Conservation (phyloP, 1,284 basidiomycete genomes). For the Austroboletus niveus region DNA sequence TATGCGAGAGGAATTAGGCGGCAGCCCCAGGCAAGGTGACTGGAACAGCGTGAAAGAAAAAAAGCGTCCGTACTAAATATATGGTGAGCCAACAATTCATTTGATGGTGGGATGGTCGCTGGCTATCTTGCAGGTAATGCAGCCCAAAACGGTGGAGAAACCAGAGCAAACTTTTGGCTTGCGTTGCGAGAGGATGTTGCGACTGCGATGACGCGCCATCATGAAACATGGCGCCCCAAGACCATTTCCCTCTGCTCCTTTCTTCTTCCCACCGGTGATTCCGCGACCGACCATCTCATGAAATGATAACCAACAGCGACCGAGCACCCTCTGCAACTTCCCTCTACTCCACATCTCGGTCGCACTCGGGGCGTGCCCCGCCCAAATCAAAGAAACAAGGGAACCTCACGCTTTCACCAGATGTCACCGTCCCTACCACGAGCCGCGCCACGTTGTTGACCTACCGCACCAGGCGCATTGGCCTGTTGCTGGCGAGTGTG, state of each 20-base stretch:
- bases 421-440: conserved; percentile 67
- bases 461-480: conserved; percentile 54
- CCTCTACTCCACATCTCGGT: conserved; percentile 63
- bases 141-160: conserved; percentile 18
- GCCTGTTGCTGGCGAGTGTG: conserved; percentile 77
- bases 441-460: conserved; percentile 53
- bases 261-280: conserved; percentile 17
- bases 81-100: conserved; percentile 36
- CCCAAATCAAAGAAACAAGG: conserved; percentile 43
- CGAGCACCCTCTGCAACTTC: conserved; percentile 50
- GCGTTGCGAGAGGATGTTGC: conserved; percentile 18
- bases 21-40: conserved; percentile 26
- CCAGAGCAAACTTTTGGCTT: conserved; percentile 11
- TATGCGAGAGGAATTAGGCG: conserved; percentile 30
- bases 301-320: conserved; percentile 44
- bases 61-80: conserved; percentile 65
- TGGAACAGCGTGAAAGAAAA: conserved; percentile 50
- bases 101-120: conserved; percentile 21
- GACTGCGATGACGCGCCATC: conserved; percentile 20
- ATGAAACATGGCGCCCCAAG: conserved; percentile 45
- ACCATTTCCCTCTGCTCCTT: conserved; percentile 27
- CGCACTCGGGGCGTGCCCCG: conserved; percentile 55
- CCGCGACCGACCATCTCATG: conserved; percentile 37
- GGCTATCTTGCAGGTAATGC: conserved; percentile 23
- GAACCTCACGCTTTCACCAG: conserved; percentile 58